Conservation (phyloP, 1,284 basidiomycete species). For the Cerioporus squamosus region DNA sequence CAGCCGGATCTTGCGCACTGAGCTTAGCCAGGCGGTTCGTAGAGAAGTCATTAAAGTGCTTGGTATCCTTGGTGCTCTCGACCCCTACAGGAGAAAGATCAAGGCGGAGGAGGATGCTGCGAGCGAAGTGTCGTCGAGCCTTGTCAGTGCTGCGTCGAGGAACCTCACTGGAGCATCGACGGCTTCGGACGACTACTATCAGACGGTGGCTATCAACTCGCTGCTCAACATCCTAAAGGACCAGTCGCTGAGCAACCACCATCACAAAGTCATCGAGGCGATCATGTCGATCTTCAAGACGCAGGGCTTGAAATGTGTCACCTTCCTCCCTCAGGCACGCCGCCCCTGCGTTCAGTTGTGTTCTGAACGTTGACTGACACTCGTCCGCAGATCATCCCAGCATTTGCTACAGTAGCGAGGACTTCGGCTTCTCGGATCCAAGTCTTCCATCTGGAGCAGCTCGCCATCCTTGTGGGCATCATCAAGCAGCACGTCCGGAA, state of each 20-base stretch:
- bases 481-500: conserved; percentile 98
- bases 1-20: conserved; percentile 87
- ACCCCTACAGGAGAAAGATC: conserved; percentile 93
- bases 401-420: conserved; percentile 90
- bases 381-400: conserved; percentile 87
- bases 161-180: conserved; percentile 45
- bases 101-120: conserved; percentile 79
- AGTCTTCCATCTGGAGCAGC: conserved; percentile 95
- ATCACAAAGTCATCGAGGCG: conserved; percentile 95
- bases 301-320: conserved; percentile 95
- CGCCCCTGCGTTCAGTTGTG: neutral
- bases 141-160: conserved; percentile 54
- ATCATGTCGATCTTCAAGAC: conserved; percentile 99
- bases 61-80: conserved; percentile 96
- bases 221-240: conserved; percentile 91
- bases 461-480: conserved; percentile 95
- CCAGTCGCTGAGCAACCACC: conserved; percentile 82
- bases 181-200: conserved; percentile 93
- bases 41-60: conserved; percentile 94
- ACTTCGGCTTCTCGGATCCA: conserved; percentile 83
- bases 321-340: conserved; percentile 90
- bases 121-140: conserved; percentile 69
- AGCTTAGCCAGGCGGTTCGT: conserved; percentile 77
- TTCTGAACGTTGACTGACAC: neutral
- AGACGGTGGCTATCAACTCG: conserved; percentile 93